Conservation (phyloP, 495 filamentous ascomycete species). For the Cudoniella acicularis region DNA sequence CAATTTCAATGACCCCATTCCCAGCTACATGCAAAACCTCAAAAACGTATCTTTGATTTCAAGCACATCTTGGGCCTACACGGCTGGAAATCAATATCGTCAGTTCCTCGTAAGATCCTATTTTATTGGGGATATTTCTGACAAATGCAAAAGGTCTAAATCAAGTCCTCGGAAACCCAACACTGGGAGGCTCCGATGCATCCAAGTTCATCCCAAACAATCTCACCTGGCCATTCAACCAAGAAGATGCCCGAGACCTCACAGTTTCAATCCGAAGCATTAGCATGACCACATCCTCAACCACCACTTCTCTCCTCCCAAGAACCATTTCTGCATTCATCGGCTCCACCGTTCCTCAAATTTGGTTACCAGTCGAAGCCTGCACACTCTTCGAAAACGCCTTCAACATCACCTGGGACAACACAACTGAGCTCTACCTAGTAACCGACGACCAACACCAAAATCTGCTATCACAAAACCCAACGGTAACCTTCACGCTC, state of each 20-base stretch:
- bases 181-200: slow-evolving; percentile 53
- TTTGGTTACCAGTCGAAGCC: slow-evolving; percentile 50
- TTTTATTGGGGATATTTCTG: neutral
- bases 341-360: slow-evolving; percentile 49
- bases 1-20: slow-evolving; percentile 29
- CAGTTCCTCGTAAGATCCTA: slow-evolving; percentile 2
- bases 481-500: neutral
- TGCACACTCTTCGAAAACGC: slow-evolving; percentile 49
- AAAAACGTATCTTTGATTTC: slow-evolving; percentile 43
- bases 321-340: slow-evolving; percentile 36
- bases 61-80: slow-evolving; percentile 52
- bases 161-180: slow-evolving; percentile 42
- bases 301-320: slow-evolving; percentile 24
- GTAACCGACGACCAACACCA: slow-evolving; percentile 25
- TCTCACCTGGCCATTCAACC: slow-evolving; percentile 40
- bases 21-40: slow-evolving; percentile 45
- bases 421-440: slow-evolving; percentile 42
- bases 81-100: slow-evolving; percentile 50
- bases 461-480: neutral
- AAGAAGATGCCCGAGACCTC: slow-evolving; percentile 29
- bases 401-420: slow-evolving; percentile 47
- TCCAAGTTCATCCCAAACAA: slow-evolving; percentile 45
- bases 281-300: neutral
- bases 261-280: slow-evolving; percentile 2
- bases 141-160: slow-evolving; percentile 25